A percentile compares a stretch with the other conserved stretches of the same genome.
Evolutionary conservation across 495 filamentous ascomycete species (phyloP).

Genomic region (Penicillium ochrochloron): DNA sequence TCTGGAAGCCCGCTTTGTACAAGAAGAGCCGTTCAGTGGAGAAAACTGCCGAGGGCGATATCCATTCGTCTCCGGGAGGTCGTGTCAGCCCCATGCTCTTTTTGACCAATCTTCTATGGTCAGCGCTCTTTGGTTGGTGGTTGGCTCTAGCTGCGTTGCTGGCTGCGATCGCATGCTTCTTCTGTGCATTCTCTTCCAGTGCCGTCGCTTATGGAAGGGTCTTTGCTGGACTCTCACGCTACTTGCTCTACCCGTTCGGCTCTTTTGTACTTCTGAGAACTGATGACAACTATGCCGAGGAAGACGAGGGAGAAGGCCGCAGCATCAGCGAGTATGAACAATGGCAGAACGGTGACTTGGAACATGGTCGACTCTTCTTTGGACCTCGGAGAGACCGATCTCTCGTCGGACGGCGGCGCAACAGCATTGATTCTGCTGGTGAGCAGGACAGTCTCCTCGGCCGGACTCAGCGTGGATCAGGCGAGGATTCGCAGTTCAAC

Average conservation of each 20-base stretch:
- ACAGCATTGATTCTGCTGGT: conserved; percentile 84
- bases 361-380: conserved; percentile 95
- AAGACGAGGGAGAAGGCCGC: conserved; percentile 98
- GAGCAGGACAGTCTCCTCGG: conserved; percentile 92
- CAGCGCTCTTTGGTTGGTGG: conserved; percentile 96
- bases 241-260: conserved; percentile 94
- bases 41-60: conserved; percentile 94
- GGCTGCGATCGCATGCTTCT: conserved; percentile 76
- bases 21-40: conserved; percentile 97
- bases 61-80: conserved; percentile 92
- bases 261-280: conserved; percentile 91
- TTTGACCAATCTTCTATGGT: conserved; percentile 89
- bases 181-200: conserved; percentile 78
- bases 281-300: conserved; percentile 92
- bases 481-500: conserved; percentile 51
- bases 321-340: conserved; percentile 99
- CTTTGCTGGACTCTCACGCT: conserved; percentile 80
- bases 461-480: conserved; percentile 57
- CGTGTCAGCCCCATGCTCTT: conserved; percentile 81
- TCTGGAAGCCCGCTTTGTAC: conserved; percentile 98
- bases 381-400: conserved; percentile 79
- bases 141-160: conserved; percentile 75
- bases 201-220: conserved; percentile 86
- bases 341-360: conserved; percentile 97
- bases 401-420: conserved; percentile 84